Base-by-base conservation (phyloP, 768 basidiomycete species). In the Serendipita indica region DNA sequence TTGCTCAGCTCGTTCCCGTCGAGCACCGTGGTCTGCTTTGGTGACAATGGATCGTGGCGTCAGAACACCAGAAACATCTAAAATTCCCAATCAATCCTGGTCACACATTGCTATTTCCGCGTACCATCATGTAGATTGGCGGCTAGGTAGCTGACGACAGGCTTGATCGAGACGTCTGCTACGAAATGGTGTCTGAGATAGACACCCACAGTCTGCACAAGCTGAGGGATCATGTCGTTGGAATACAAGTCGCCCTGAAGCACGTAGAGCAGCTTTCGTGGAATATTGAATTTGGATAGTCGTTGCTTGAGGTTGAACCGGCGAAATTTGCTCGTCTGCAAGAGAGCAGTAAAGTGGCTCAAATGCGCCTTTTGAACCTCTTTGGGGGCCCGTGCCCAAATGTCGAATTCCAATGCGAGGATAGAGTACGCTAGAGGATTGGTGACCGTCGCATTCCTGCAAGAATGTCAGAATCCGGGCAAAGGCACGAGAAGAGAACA, bases 401-500 rank as follows among this genome's bases (percentile, higher is more conserved):
- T 79, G 57, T 89, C 84, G 62, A 97, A 89, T 64, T 94, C 90
- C 0, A 97, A 79, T 0, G 88, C 89, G 49, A 97, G 78, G 3
- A 83, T 78, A 41, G 78, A 77, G 67, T 96, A 94, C 3, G 87
- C 92, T 1, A 84, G 74, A 3, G 82, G 74, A 65, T 94, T 94
- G 54, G 83, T 79, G 30, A 97, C 76, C 0, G 86, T 89, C 0
- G 93, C 92, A 59, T 79, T 76, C 30, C 89, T 92, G 60, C n/a
- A 28, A 57, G 56, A 62, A 16, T 58, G 1, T 49, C 18, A 58
- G 62, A 16, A 62, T 60, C n/a, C n/a, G n/a, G n/a, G n/a, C n/a
- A n/a, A n/a, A n/a, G 43, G 25, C 12, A 13, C 20, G 7, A 18
- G 16, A 35, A 16, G 16, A 14, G 33, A 3, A 70, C 85, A 57